Evolutionary conservation across 208 protist species (phyloP), one percentile per base, ranked within the genome.

Genomic region (Crithidia bombi): DNA sequence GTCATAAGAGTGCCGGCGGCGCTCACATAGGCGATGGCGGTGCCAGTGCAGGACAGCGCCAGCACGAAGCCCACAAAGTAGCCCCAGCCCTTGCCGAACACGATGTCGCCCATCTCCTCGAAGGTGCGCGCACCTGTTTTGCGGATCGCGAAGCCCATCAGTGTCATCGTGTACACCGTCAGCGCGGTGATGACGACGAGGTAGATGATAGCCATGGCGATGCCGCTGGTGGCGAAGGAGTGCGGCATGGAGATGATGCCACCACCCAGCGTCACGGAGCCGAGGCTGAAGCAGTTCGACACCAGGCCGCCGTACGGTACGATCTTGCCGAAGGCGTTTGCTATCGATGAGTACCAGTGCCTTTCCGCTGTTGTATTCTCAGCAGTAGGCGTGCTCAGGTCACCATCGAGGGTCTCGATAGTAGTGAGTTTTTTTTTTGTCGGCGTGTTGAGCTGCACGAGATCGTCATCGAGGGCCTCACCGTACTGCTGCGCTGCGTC

Each of bases 241-340:
- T 65, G 84, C 12, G 87, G 87, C 6, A 93, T 75, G 1, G 85
- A 85, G 15, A 93, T 78, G 61, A 90, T 87, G 32, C 85, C 85
- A 5, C 71, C 87, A 15, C 87, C 85, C 9, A 93, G 80, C n/a
- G 87, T 93, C 44, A 81, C 72, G 46, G 52, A 73, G 15, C 69
- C 74, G 4, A 93, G 71, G 58, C 83, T 93, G 63, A 93, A 82
- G 10, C 62, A 33, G 36, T 46, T 55, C 3, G 81, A 75, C 15
- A 85, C 52, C 11, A 89, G 15, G 23, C 84, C 82, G 4, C 87
- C 85, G 44, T 70, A 41, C 7, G 85, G 82, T n/a, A 90, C 70
- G 54, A 90, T 55, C 30, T 33, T 28, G 26, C 56, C 30, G 26
- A 80, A 57, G n/a, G n/a, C n/a, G n/a, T n/a, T n/a, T n/a, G n/a